Evolutionary conservation across 176 grass and related monocot genomes (phyloP).

Genomic region (Lolium rigidum): DNA sequence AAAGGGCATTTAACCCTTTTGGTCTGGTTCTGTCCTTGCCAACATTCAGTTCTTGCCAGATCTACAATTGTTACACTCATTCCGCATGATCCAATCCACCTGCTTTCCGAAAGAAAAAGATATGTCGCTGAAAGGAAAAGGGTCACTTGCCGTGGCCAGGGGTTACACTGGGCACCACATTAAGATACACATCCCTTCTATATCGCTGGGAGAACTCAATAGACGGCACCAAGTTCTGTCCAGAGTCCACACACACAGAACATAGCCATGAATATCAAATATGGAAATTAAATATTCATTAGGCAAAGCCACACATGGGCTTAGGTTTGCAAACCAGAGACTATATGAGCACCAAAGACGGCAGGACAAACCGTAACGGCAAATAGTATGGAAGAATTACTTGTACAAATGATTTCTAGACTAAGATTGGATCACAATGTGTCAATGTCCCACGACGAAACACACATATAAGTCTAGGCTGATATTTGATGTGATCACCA

Average conservation of each 20-base stretch:
- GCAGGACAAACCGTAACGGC: neutral
- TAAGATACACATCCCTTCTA: neutral
- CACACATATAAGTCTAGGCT: neutral
- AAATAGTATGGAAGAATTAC: neutral
- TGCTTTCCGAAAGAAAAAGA: neutral
- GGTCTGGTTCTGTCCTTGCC: neutral
- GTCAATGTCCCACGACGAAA: neutral
- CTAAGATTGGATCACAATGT: neutral
- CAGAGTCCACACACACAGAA: neutral
- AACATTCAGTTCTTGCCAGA: neutral
- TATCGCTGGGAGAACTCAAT: neutral
- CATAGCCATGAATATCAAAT: neutral
- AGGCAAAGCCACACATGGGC: neutral
- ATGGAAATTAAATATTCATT: neutral
- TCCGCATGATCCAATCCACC: no score
- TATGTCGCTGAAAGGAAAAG: no score
- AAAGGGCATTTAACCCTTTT: neutral
- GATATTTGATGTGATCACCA: neutral
- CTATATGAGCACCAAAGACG: neutral
- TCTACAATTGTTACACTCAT: neutral
- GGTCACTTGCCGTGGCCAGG: no score
- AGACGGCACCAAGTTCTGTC: neutral
- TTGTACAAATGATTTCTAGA: neutral
- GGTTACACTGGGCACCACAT: neutral
- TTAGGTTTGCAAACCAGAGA: neutral